Percentiles rank a stretch among this genome's conserved stretches.
These are phyloP conservation scores for Collybiopsis confluens DNA, from an alignment of 768 basidiomycete genomes.

Conservation along the genomic window DNA sequence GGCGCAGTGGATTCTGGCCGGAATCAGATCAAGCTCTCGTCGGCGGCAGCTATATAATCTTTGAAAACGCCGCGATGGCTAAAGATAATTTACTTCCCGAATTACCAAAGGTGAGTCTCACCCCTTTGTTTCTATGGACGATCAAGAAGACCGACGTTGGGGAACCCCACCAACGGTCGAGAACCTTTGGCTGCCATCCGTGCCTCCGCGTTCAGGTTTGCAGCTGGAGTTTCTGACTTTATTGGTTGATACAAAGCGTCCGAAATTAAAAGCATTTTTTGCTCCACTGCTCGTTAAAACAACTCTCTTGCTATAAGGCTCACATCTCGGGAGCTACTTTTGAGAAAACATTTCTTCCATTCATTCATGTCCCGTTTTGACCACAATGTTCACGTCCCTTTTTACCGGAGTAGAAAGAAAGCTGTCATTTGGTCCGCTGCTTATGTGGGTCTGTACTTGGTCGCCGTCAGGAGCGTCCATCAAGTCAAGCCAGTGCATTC, in stretches of 20 bases:
- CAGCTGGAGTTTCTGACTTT: slow-evolving; percentile 27
- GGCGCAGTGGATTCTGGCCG: slow-evolving; percentile 74
- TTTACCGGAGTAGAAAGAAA: slow-evolving; percentile 43
- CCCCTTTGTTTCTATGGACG: slow-evolving; percentile 46
- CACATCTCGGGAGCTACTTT: slow-evolving; percentile 85
- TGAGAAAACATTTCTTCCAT: slow-evolving; percentile 61
- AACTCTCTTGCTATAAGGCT: slow-evolving; percentile 78
- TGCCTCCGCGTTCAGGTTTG: slow-evolving; percentile 14
- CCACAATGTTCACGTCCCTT: slow-evolving; percentile 12
- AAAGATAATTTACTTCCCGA: slow-evolving; percentile 47
- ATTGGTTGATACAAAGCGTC: slow-evolving; percentile 95
- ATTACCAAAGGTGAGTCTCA: slow-evolving; percentile 51
- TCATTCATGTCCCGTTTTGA: slow-evolving; percentile 13
- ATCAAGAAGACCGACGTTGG: slow-evolving; percentile 92
- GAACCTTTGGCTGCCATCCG: slow-evolving; percentile 15
- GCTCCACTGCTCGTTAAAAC: slow-evolving; percentile 62
- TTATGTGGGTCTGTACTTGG: slow-evolving; percentile 83
- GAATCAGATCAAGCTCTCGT: slow-evolving; percentile 67
- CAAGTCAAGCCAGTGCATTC: slow-evolving; percentile 40
- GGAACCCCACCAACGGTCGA: slow-evolving; percentile 56
- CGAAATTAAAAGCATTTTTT: slow-evolving; percentile 51
- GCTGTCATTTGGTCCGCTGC: slow-evolving; percentile 67
- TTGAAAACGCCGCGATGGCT: slow-evolving; percentile 58
- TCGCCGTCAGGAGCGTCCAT: slow-evolving; percentile 52
- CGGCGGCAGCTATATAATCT: slow-evolving; percentile 85